Evolutionary conservation across 1,284 basidiomycete genomes (phyloP), one percentile per base, ranked within the genome.

Genomic region (Leccinum laetum): DNA sequence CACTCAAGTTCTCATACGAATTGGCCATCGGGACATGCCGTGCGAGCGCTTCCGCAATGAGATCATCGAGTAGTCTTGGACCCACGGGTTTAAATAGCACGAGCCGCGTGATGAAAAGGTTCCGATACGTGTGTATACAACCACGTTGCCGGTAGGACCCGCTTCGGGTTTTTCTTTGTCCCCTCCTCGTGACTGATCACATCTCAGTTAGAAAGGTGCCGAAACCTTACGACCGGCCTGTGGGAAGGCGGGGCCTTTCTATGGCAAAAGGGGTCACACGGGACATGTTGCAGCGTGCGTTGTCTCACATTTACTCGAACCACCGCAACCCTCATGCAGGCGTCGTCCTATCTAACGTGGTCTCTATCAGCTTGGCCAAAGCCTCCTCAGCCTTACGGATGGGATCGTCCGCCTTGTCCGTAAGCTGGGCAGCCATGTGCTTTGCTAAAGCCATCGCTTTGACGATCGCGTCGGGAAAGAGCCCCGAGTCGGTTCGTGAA

Each of bases 21-120:
- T 85, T 99, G 11, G 83, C 92, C 10, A 84, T 99, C 2, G 95
- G 96, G 1, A 91, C 92, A 0, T 96, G 93, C 78, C 86, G 94
- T 4, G 84, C 88, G 7, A 79, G 81, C 16, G 68, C 79, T 18
- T 69, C 67, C 4, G 73, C 60, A n/a, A 69, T 68, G 68, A 68
- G 68, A 60, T 71, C 68, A 24, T 67, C 71, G 61, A 67, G 67
- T 21, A 72, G 67, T 35, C 72, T 78, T 2, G 75, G 78, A 3
- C 73, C 73, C 13, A 76, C 79, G 1, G 81, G 82, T 26, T 76
- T 80, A 11, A 82, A 80, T 65, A 87, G 87, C 74, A 81, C 85
- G 56, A 95, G 93, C 70, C 82, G 90, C 41, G 86, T 96, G 4
- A 92, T 98, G 87, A 32, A 32, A 92, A 92, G 65, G 90, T 97